Percentiles rank a stretch among this genome's conserved stretches.
Conservation (phyloP, 2,329 filamentous ascomycete species). For the Zasmidium citrigriseum region DNA sequence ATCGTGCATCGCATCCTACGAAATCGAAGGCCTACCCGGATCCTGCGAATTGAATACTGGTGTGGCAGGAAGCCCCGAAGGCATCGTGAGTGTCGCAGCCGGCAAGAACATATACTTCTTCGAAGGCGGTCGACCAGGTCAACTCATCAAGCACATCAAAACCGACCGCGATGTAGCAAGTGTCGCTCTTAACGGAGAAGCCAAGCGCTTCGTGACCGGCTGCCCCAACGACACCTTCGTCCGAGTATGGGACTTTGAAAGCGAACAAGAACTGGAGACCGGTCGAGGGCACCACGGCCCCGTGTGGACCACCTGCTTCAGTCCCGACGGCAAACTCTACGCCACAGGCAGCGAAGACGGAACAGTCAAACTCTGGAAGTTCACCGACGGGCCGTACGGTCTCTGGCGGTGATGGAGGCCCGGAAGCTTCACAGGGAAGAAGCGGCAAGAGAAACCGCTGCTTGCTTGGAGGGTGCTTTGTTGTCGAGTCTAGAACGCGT, state of each 20-base stretch:
- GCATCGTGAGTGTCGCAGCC: slow-evolving; percentile 85
- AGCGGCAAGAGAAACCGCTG: too few species aligned
- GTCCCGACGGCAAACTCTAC: slow-evolving; percentile 92
- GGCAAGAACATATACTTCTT: slow-evolving; percentile 94
- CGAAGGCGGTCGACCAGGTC: slow-evolving; percentile 69
- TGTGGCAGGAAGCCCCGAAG: slow-evolving; percentile 60
- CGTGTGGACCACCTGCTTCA: slow-evolving; percentile 94
- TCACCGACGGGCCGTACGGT: slow-evolving; percentile 64
- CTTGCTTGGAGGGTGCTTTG: neutral
- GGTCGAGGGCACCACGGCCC: slow-evolving; percentile 97
- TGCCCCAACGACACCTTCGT: slow-evolving; percentile 94
- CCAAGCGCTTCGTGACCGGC: slow-evolving; percentile 83
- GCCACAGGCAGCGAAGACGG: slow-evolving; percentile 96
- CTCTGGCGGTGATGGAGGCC: slow-evolving; percentile 57
- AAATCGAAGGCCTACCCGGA: slow-evolving; percentile 81
- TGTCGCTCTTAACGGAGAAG: slow-evolving; percentile 80
- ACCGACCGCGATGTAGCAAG: slow-evolving; percentile 86
- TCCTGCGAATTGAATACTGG: slow-evolving; percentile 86
- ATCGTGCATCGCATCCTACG: slow-evolving; percentile 72
- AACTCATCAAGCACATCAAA: slow-evolving; percentile 74
- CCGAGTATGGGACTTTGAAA: slow-evolving; percentile 87
- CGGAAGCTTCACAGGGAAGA: neutral
- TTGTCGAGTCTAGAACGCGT: neutral
- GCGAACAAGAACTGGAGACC: slow-evolving; percentile 79
- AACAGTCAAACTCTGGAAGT: slow-evolving; percentile 89